Conservation (phyloP, 805 yeast species). For the Diddensiella transvaalensis region DNA sequence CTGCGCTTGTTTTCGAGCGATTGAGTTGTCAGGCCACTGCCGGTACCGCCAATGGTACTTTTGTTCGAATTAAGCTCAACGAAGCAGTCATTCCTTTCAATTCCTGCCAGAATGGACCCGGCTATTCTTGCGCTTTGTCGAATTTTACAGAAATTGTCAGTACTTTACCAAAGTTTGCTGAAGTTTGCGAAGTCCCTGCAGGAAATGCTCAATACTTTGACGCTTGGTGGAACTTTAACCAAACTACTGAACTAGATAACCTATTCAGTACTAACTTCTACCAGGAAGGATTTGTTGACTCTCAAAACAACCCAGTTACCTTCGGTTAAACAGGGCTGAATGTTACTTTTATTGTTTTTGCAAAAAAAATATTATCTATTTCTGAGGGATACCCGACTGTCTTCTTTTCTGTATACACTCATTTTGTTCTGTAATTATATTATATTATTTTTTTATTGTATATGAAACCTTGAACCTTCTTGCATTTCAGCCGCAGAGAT, state of each 20-base stretch:
- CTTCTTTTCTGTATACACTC: too few species aligned
- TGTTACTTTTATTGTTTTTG: too few species aligned
- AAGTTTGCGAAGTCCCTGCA: constrained; percentile 19
- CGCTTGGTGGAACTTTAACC: constrained; percentile 33
- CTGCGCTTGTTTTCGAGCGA: constrained; percentile 49
- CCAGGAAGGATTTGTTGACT: neutral
- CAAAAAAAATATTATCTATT: too few species aligned
- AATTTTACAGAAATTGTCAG: constrained; percentile 26
- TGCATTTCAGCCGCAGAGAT: too few species aligned
- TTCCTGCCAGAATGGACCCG: constrained; percentile 51
- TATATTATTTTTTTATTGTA: too few species aligned
- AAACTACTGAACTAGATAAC: constrained; percentile 12
- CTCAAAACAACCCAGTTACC: neutral
- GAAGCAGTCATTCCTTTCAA: constrained; percentile 54
- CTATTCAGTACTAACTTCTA: neutral
- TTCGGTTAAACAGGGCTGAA: too few species aligned
- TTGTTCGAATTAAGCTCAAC: constrained; percentile 47
- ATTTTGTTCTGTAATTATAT: too few species aligned
- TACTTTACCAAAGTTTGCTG: constrained; percentile 11
- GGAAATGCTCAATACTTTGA: constrained; percentile 25
- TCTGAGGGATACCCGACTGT: too few species aligned
- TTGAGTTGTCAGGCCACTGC: constrained; percentile 41
- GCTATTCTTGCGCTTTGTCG: constrained; percentile 44
- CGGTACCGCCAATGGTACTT: constrained; percentile 27
- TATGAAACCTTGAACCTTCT: too few species aligned